Evolutionary conservation across 2,329 filamentous ascomycete genomes (phyloP), one percentile per base, ranked within the genome.

Genomic region (Penicillium sp.): DNA sequence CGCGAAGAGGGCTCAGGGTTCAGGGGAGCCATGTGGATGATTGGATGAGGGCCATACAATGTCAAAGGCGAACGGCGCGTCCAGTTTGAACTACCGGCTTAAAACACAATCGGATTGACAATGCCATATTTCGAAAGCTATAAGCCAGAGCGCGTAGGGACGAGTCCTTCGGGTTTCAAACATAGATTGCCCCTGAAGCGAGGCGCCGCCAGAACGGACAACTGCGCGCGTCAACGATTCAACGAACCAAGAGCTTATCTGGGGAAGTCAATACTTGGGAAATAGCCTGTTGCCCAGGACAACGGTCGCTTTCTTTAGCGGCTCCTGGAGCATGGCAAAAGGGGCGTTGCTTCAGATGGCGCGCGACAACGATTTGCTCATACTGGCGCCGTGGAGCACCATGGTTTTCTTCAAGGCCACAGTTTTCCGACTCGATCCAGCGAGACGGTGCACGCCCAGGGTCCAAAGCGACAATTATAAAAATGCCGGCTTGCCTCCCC

Each of bases 281-380:
- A 33, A 33, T 7, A 33, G 18, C n/a, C n/a, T n/a, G 31, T 19
- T 13, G 31, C 18, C 16, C 31, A 6, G 6, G 26, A 29, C 26
- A 29, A 29, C 26, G 13, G 26, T 29, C 26, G 26, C 26, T 13
- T 29, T 29, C 7, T 19, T 13, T 14, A 6, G 32, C 15, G 19
- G 2, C 8, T 4, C 19, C 20, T 17, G 4, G 18, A 14, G 19
- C 10, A 4, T 25, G 11, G 10, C 11, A 25, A 5, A 11, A 34
- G 7, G 23, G 23, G 21, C 13, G 4, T 15, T 31, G 42, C 41
- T 37, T 36, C 42, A 45, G 42, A 45, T 39, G 33, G 45, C 45
- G 45, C 53, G 51, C 53, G 51, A 54, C 43, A 51, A 45, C 42
- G 36, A 23, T 7, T 23, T 11, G 21, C 21, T 11, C 21, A 23